Evolutionary conservation across 1,284 basidiomycete genomes (phyloP), one percentile per base, ranked within the genome.

Genomic region (Phylloporus sp.): DNA sequence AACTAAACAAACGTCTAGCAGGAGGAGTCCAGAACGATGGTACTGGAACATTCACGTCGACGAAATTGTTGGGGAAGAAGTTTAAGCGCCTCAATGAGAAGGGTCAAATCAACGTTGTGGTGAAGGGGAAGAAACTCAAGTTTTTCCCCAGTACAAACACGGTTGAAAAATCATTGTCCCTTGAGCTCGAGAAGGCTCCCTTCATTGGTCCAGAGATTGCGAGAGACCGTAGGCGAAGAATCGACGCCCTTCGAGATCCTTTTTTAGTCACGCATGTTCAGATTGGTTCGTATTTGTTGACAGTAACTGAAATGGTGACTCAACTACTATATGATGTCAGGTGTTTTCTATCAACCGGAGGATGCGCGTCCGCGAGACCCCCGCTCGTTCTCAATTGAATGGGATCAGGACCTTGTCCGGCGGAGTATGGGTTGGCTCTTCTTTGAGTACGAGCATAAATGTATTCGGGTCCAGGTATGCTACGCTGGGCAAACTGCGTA

Each of bases 331-430:
- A 53, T 11, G 20, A 32, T 32, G 5, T 35, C 20, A 62, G 60
- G 60, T 25, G 8, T 27, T 25, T 53, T 82, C 76, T 72, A 78
- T 68, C 68, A 73, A 43, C 66, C 73, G 25, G 72, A 67, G 45
- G 75, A 75, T 41, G 78, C 80, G 41, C 75, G 73, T 17, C 80
- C 77, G 29, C 80, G 78, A 37, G 73, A 74, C 19, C 81, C 84
- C 27, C 85, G 90, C 8, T 81, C 84, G 10, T 93, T 90, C 75
- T 92, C 90, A 0, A 81, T 87, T 11, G 92, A 93, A 80, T 92
- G 86, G 86, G 82, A 85, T 61, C 74, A 80, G 59, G 77, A 86
- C 68, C 83, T 85, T 71, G 72, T 74, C 14, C 65, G 79, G 25
- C 77, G 81, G 65, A 84, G 85, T 47, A 82, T 84, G 65, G 90